phyloP scores from a whole-genome alignment of 345 rosid genomes.

The Erodium maritimum region DNA sequence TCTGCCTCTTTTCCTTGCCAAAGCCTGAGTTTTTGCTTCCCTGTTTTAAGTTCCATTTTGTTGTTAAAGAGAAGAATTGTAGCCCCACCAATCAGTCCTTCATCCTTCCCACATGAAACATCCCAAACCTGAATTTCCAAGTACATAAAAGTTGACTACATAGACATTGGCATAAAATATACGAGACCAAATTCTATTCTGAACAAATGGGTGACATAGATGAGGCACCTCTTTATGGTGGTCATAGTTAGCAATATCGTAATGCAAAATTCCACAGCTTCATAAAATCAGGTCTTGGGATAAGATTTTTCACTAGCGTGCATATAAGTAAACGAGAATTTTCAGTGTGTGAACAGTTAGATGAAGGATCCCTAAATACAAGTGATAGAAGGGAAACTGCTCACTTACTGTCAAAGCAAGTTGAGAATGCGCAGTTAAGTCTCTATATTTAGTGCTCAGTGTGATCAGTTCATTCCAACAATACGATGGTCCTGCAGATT shows the following conservation, averaged over 20 bases:
- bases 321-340: neutral
- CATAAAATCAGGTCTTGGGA: neutral
- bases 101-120: conserved; percentile 75
- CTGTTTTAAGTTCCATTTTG: conserved; percentile 84
- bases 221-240: too few relatives aligned
- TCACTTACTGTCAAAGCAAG: conserved; percentile 69
- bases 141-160: conserved; percentile 1
- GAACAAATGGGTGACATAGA: too few relatives aligned
- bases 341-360: neutral
- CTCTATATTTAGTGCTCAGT: conserved; percentile 79
- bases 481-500: conserved; percentile 59
- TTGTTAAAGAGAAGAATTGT: conserved; percentile 79
- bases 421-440: conserved; percentile 76
- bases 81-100: conserved; percentile 88
- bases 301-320: neutral
- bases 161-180: conserved; percentile 4
- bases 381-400: conserved; percentile 1
- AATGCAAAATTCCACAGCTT: neutral
- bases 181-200: neutral
- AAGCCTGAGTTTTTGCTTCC: conserved; percentile 91
- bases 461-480: conserved; percentile 89
- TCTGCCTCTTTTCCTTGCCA: conserved; percentile 87
- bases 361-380: conserved; percentile 6
- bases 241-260: neutral
- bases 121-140: conserved; percentile 64